phyloP scores from a whole-genome alignment of 768 basidiomycete species.

The Serendipita sp. region DNA sequence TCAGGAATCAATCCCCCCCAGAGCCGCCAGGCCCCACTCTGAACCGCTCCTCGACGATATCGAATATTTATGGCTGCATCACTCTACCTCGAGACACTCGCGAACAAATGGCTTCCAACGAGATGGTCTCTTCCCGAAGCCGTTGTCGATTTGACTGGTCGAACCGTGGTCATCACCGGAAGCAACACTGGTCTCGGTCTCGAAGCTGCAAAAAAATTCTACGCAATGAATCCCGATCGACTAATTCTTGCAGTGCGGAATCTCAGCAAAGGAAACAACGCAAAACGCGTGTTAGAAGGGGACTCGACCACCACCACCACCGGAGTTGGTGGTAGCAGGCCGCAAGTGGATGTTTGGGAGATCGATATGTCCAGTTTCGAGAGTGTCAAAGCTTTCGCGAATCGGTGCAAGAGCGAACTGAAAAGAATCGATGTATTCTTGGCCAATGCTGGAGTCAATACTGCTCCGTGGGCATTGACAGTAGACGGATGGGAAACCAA shows the following conservation, averaged over 20 bases:
- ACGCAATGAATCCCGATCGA: constrained; percentile 19
- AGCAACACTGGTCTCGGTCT: constrained; percentile 12
- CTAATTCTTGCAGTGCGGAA: constrained; percentile 24
- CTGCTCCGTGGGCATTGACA: not conserved
- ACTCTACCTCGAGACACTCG: not conserved
- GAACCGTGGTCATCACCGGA: constrained; percentile 11
- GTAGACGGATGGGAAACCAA: constrained; percentile 10
- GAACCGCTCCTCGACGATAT: too few relatives aligned
- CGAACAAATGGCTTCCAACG: not conserved
- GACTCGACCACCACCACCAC: not conserved
- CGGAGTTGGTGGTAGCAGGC: not conserved
- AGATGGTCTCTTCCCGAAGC: not conserved
- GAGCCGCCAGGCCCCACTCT: too few relatives aligned
- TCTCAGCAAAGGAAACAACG: constrained; percentile 17
- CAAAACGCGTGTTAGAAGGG: not conserved
- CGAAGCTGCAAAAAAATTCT: constrained; percentile 18
- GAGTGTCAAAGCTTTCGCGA: constrained; percentile 9
- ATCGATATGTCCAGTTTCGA: constrained; percentile 8
- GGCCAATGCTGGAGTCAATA: constrained; percentile 9
- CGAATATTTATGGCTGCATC: not conserved
- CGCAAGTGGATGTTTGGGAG: constrained; percentile 8
- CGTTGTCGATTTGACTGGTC: not conserved
- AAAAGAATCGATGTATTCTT: constrained; percentile 9
- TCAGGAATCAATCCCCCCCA: too few relatives aligned
- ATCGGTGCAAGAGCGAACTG: constrained; percentile 7